Conservation (phyloP, 225 moss, liverwort and hornwort species). For the Rhytidiadelphus loreus region DNA sequence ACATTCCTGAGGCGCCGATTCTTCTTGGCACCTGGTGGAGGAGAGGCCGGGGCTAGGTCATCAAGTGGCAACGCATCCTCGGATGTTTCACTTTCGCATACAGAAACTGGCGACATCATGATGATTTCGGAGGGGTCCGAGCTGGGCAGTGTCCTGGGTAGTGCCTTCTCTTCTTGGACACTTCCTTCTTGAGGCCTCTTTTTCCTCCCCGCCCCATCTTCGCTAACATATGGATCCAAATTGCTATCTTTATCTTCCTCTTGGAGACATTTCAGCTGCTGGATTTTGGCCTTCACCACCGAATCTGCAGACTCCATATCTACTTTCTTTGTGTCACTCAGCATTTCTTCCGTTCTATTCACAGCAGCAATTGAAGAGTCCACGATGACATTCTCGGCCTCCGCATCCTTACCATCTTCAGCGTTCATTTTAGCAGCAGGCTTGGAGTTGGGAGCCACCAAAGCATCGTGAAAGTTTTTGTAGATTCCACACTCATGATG, state of each 20-base stretch:
- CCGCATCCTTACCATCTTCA: not conserved
- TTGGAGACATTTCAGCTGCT: not conserved
- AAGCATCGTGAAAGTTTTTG: conserved; percentile 39
- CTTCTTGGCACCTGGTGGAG: not conserved
- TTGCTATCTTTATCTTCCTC: not conserved
- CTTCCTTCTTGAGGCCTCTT: not conserved
- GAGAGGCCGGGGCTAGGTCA: not conserved
- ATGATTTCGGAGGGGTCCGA: conserved; percentile 5
- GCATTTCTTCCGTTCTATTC: not conserved
- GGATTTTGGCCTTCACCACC: not conserved
- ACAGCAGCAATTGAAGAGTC: not conserved
- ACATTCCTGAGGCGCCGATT: not conserved
- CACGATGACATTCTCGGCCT: not conserved
- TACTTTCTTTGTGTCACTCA: not conserved
- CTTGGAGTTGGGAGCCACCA: conserved; percentile 20
- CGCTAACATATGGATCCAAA: not conserved
- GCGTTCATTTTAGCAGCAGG: not conserved
- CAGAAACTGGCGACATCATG: conserved; percentile 26
- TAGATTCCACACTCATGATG: conserved; percentile 41
- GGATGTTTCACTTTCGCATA: conserved; percentile 20
- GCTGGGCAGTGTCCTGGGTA: not conserved
- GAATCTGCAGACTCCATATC: not conserved
- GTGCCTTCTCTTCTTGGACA: not conserved
- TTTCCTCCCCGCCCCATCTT: not conserved
- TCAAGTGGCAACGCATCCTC: conserved; percentile 6